Evolutionary conservation across 140 eudicot genomes (phyloP).

Genomic region (Anethum foeniculum): DNA sequence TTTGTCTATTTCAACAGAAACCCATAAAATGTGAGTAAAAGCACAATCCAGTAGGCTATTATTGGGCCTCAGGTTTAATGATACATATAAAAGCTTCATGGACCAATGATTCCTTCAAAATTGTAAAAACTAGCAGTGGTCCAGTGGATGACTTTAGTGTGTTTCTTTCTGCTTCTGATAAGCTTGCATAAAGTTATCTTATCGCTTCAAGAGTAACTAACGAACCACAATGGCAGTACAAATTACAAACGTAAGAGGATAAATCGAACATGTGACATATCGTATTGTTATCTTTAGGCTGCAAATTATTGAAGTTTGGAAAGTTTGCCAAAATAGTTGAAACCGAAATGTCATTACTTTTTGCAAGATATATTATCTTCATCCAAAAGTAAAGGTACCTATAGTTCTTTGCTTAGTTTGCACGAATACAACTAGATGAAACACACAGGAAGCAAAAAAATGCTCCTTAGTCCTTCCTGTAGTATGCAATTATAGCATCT

Average conservation of each 20-base stretch:
- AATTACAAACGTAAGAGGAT: too few relatives aligned
- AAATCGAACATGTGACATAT: too few relatives aligned
- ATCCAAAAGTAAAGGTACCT: not conserved
- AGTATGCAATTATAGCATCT: not conserved
- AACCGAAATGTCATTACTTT: not conserved
- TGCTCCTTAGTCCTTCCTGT: not conserved
- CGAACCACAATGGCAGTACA: too few relatives aligned
- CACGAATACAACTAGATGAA: conserved; percentile 4
- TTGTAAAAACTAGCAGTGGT: not conserved
- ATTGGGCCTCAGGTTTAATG: not conserved
- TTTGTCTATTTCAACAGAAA: not conserved
- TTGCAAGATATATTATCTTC: not conserved
- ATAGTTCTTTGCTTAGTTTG: not conserved
- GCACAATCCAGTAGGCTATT: not conserved
- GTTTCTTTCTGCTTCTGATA: too few relatives aligned
- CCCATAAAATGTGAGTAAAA: not conserved
- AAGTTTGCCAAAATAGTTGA: not conserved
- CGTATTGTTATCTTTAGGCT: too few relatives aligned
- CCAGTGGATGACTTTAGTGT: not conserved
- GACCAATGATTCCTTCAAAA: not conserved
- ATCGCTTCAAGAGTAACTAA: too few relatives aligned
- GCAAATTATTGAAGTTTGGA: too few relatives aligned
- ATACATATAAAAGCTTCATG: not conserved
- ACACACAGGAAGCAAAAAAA: too few relatives aligned
- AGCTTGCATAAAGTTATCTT: not conserved